Percentiles rank a stretch among this genome's conserved stretches.
These are phyloP conservation scores for Sonneratia alba DNA, from an alignment of 345 rosid species.

Conservation along the genomic window DNA sequence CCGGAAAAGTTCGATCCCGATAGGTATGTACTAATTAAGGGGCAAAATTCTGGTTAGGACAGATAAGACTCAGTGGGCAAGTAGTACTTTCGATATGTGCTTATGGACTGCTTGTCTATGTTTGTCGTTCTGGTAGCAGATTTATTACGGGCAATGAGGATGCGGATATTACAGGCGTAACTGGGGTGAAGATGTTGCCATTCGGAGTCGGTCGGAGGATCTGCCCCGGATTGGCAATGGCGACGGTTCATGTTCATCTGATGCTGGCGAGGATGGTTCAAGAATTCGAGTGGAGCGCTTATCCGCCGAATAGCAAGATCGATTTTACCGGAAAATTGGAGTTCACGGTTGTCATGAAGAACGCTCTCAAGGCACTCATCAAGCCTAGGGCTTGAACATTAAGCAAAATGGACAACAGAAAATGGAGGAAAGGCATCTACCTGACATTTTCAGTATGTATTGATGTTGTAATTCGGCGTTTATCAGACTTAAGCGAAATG, in stretches of 20 bases:
- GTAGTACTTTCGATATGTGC: too few relatives aligned
- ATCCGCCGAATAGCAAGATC: conserved; percentile 33
- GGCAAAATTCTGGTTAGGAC: too few relatives aligned
- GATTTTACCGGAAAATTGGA: conserved; percentile 65
- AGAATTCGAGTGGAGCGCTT: conserved; percentile 69
- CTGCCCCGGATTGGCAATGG: conserved; percentile 76
- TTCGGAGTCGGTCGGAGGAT: conserved; percentile 80
- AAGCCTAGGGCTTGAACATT: conserved; percentile 39
- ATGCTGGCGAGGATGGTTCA: conserved; percentile 91
- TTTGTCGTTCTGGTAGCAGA: conserved; percentile 20
- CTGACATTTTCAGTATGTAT: background rate
- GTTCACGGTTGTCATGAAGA: conserved; percentile 84
- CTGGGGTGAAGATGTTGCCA: conserved; percentile 65
- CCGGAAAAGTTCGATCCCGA: conserved; percentile 71
- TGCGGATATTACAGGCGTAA: conserved; percentile 67
- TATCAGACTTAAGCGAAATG: too few relatives aligned
- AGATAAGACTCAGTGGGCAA: too few relatives aligned
- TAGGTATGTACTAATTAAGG: conserved; percentile 24
- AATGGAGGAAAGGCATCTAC: too few relatives aligned
- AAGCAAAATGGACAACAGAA: too few relatives aligned
- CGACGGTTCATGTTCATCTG: conserved; percentile 62
- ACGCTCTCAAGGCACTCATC: conserved; percentile 48
- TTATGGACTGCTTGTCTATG: too few relatives aligned
- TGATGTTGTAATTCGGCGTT: background rate
- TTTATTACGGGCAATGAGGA: conserved; percentile 49